Conservation (phyloP, 2,329 filamentous ascomycete species). For the Onygenales sp. region DNA sequence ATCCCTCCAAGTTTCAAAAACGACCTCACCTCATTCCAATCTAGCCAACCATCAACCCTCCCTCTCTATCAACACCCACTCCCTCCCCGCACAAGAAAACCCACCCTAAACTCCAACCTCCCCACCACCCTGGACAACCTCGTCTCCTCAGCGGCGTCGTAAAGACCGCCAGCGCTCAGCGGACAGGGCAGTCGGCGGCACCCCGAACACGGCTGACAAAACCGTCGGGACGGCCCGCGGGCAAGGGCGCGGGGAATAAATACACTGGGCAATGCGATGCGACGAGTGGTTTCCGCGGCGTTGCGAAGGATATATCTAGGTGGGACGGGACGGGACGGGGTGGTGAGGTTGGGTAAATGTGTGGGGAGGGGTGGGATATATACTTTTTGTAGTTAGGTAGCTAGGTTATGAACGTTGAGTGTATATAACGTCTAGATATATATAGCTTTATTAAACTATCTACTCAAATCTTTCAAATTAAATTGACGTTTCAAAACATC, state of each 20-base stretch:
- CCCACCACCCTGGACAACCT: background rate
- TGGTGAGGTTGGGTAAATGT: background rate
- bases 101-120: background rate
- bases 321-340: background rate
- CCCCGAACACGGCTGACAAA: background rate
- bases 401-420: no score
- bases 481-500: no score
- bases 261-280: background rate
- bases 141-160: conserved; percentile 2
- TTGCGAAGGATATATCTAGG: background rate
- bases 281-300: background rate
- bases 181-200: conserved; percentile 1
- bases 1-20: no score
- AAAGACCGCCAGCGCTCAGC: background rate
- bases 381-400: no score
- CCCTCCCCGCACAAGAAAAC: background rate
- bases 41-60: no score
- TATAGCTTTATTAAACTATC: no score
- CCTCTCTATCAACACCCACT: no score
- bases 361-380: background rate
- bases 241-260: conserved; percentile 5
- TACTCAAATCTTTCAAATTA: no score
- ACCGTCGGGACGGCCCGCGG: conserved; percentile 3
- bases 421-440: no score
- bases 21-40: no score